Base-by-base conservation (phyloP, 176 grass and related monocot species). In the Juncus effusus region DNA sequence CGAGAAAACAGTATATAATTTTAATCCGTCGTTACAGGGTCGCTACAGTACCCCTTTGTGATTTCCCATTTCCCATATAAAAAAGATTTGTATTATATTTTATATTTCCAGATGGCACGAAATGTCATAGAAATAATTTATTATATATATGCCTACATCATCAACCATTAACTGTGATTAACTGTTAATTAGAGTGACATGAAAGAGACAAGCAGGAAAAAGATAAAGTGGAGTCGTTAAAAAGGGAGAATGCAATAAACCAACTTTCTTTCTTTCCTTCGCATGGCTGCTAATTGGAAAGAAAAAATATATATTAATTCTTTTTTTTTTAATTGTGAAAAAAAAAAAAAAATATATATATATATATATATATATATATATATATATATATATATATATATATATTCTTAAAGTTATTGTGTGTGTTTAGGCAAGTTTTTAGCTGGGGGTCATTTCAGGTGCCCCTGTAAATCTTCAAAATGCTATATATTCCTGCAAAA, bases 161-260 rank as follows among this genome's bases (percentile, higher is more conserved):
- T 64, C 61, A 51, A 51, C 64, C 45, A 68, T 51, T 68, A 54
- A 68, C 64, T 51, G 64, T 68, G 38, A 36, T 51, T 68, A 68
- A 68, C 64, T 37, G 47, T 36, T 51, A 6, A 51, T 68, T 4
- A 41, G 0, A 54, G 47, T 37, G 2, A 68, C 4, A 38, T 68
- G 64, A 68, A 68, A 68, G 45, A 14, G 47, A 54, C 45, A n/a
- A 54, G 28, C 9, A 38, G 16, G 28, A 37, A 68, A 52, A 54
- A 28, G 19, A 28, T 28, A 12, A 67, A 35, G 64, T 12, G 41
- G 44, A 52, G 45, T 67, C 9, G 42, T 67, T 67, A 36, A 67
- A 13, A 13, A 6, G 64, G 13, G 11, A 52, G 12, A 52, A 52
- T 52, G 9, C 49, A 52, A 52, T 8, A 8, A 12, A 52, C 7